phyloP scores from a whole-genome alignment of 768 basidiomycete species.

The Rhizopogon roseolus region DNA sequence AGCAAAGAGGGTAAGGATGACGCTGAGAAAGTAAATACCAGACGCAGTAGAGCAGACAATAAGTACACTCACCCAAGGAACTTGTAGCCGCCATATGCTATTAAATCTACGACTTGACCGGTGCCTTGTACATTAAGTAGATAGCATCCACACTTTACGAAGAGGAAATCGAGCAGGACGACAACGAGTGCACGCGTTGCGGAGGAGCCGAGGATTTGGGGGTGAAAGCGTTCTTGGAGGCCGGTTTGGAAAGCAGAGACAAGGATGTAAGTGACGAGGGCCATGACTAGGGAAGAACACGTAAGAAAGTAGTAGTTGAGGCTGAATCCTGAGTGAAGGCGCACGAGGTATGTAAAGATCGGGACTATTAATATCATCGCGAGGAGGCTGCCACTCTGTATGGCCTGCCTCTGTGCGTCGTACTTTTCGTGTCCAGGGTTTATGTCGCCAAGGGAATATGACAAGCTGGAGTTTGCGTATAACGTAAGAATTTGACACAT shows the following conservation, averaged over 20 bases:
- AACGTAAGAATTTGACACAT: conserved; percentile 95
- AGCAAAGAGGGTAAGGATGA: conserved; percentile 76
- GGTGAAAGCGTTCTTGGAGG: conserved; percentile 77
- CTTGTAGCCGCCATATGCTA: conserved; percentile 96
- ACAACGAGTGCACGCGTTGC: conserved; percentile 83
- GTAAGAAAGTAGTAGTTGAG: background rate
- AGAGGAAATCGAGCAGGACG: conserved; percentile 81
- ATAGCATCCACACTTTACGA: conserved; percentile 91
- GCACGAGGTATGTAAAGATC: conserved; percentile 94
- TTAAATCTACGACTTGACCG: conserved; percentile 70
- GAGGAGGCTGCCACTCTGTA: conserved; percentile 80
- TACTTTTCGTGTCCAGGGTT: conserved; percentile 75
- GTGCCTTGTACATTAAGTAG: conserved; percentile 79
- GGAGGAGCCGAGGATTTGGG: conserved; percentile 82
- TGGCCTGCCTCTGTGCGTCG: conserved; percentile 56
- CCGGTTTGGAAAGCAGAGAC: conserved; percentile 84
- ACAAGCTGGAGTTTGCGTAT: conserved; percentile 82
- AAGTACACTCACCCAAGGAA: conserved; percentile 76
- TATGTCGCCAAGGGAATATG: conserved; percentile 94
- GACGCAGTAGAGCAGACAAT: background rate
- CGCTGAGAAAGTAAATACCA: conserved; percentile 37
- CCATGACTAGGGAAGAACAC: conserved; percentile 65
- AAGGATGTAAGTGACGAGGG: conserved; percentile 92
- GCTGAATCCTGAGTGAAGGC: conserved; percentile 10
- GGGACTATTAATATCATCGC: conserved; percentile 93